A percentile compares a stretch with the other conserved stretches of the same genome.
Conservation (phyloP, 441 rosid species). For the Pelargonium fulgidum region DNA sequence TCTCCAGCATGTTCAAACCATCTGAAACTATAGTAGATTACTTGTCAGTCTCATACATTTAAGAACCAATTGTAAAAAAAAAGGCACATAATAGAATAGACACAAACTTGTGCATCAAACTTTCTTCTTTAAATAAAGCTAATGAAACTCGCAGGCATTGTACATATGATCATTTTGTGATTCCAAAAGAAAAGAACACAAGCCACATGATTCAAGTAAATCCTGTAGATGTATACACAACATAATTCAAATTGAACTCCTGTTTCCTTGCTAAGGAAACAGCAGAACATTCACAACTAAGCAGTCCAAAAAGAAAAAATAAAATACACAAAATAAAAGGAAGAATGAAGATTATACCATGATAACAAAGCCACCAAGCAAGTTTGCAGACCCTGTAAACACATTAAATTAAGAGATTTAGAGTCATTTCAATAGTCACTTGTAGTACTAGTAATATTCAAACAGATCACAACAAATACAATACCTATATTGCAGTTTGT, state of each 20-base stretch:
- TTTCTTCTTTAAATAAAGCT: neutral
- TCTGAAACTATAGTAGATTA: conserved; percentile 54
- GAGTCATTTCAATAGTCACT: conserved; percentile 19
- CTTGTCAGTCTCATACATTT: conserved; percentile 38
- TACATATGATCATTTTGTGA: neutral
- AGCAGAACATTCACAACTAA: neutral
- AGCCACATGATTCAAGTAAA: conserved; percentile 2
- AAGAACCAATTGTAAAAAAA: conserved; percentile 4
- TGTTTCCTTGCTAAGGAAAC: neutral
- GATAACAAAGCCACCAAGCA: conserved; percentile 56
- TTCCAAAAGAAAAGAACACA: neutral
- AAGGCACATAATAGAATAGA: conserved; percentile 6
- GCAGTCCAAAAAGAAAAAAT: neutral
- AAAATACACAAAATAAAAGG: neutral
- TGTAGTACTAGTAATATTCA: neutral
- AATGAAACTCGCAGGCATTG: neutral
- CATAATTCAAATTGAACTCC: neutral
- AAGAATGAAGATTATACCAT: conserved; percentile 43
- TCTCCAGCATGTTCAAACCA: conserved; percentile 69
- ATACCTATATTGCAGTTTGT: neutral
- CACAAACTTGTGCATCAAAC: conserved; percentile 8
- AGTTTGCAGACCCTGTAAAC: conserved; percentile 58
- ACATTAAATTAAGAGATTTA: conserved; percentile 24
- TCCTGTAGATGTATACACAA: neutral
- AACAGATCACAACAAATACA: neutral